Evolutionary conservation across 1,139 yeast species (phyloP).

Genomic region (Candida dubliniensis): DNA sequence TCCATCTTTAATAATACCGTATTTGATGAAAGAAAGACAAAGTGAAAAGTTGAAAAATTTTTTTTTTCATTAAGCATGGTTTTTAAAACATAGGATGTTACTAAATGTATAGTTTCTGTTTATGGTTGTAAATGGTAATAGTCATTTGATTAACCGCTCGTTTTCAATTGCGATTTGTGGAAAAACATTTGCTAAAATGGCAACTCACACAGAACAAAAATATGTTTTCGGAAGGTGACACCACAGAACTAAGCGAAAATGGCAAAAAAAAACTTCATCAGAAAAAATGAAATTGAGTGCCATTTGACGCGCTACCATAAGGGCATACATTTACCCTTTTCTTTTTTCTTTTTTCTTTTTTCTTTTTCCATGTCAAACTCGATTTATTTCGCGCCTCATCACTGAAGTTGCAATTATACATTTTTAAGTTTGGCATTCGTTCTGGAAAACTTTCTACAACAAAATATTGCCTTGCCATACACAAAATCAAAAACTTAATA

Average conservation of each 20-base stretch:
- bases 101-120: not conserved
- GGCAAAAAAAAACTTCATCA: not conserved
- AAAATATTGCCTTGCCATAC: not conserved
- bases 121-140: slow-evolving; percentile 6
- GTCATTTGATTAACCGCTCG: slow-evolving; percentile 9
- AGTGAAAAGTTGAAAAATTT: not conserved
- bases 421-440: not conserved
- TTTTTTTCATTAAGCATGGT: not conserved
- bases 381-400: not conserved
- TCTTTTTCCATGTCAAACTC: not conserved
- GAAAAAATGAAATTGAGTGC: not conserved
- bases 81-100: not conserved
- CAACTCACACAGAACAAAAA: slow-evolving; percentile 3
- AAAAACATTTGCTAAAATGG: slow-evolving; percentile 1
- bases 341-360: not conserved
- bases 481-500: not conserved
- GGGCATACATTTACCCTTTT: not conserved
- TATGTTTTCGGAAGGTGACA: slow-evolving; percentile 1
- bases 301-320: not conserved
- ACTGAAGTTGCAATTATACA: not conserved
- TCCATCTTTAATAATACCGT: slow-evolving; percentile 7
- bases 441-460: not conserved
- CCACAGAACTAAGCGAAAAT: not conserved
- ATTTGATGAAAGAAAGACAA: not conserved
- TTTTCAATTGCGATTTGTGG: slow-evolving; percentile 8